These are phyloP conservation scores for Ustulina deusta DNA, from an alignment of 2,329 filamentous ascomycete species.

Conservation along the genomic window DNA sequence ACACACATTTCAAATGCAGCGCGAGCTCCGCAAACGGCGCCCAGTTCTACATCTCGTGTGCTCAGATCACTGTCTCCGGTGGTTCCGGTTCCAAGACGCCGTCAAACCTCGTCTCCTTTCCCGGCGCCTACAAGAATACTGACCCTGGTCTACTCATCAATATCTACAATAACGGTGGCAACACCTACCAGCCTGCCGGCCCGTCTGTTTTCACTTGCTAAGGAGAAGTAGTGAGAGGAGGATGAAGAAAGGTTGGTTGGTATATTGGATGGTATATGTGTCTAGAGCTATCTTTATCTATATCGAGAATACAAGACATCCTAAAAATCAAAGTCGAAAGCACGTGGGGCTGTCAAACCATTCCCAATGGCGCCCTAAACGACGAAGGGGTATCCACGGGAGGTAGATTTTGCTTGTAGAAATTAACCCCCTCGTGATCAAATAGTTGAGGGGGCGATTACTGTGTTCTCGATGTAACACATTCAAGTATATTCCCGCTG, in stretches of 20 bases:
- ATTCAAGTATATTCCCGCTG: background rate
- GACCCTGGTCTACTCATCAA: slow-evolving; percentile 52
- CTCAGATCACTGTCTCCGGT: slow-evolving; percentile 52
- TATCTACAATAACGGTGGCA: slow-evolving; percentile 51
- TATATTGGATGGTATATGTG: no score
- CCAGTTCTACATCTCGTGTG: slow-evolving; percentile 54
- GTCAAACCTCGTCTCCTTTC: slow-evolving; percentile 49
- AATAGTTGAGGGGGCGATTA: background rate
- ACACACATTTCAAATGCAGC: slow-evolving; percentile 6
- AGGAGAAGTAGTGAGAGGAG: background rate
- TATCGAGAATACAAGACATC: no score
- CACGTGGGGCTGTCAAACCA: no score
- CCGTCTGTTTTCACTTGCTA: slow-evolving; percentile 37
- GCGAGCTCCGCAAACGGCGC: slow-evolving; percentile 51
- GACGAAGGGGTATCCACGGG: background rate
- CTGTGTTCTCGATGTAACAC: background rate
- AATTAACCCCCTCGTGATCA: no score
- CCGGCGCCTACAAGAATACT: slow-evolving; percentile 54
- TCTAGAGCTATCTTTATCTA: no score
- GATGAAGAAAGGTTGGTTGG: background rate
- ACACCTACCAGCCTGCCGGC: slow-evolving; percentile 45
- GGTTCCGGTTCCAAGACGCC: slow-evolving; percentile 48
- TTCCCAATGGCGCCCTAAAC: no score
- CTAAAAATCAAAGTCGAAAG: no score
- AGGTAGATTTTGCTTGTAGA: background rate